Conservation (phyloP, 768 basidiomycete species). For the Phylloporus scabripes region DNA sequence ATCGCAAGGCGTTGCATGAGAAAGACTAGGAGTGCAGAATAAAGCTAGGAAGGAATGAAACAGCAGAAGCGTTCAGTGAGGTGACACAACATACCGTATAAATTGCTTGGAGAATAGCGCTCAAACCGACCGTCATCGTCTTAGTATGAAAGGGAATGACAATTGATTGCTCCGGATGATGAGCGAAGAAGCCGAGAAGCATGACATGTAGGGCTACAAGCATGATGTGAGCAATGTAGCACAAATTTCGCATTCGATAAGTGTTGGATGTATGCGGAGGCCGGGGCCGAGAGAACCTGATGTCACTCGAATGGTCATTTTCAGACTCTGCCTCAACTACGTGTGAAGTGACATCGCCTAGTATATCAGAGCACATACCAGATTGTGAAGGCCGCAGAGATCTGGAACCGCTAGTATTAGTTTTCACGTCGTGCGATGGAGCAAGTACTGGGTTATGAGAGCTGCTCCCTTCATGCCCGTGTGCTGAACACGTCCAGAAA, state of each 20-base stretch:
- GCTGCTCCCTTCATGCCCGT: too few species aligned
- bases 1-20: background rate
- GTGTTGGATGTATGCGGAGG: too few species aligned
- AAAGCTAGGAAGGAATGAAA: background rate
- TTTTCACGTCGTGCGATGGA: too few species aligned
- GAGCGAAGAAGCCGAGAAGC: background rate
- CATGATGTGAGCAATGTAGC: background rate
- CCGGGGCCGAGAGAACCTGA: too few species aligned
- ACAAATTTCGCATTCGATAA: background rate
- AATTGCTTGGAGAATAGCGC: background rate
- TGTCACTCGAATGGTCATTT: too few species aligned
- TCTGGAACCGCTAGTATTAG: too few species aligned
- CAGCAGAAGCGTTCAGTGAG: background rate
- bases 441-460: too few species aligned
- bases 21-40: background rate
- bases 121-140: background rate
- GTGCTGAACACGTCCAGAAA: background rate
- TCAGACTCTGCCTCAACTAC: background rate
- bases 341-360: too few species aligned
- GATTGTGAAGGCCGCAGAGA: background rate
- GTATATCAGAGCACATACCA: background rate
- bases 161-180: background rate
- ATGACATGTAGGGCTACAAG: background rate
- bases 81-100: background rate
- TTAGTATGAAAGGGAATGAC: background rate